A percentile compares a stretch with the other conserved stretches of the same genome.
These are phyloP conservation scores for Trapa incisa DNA, from an alignment of 345 rosid genomes.

Conservation along the genomic window DNA sequence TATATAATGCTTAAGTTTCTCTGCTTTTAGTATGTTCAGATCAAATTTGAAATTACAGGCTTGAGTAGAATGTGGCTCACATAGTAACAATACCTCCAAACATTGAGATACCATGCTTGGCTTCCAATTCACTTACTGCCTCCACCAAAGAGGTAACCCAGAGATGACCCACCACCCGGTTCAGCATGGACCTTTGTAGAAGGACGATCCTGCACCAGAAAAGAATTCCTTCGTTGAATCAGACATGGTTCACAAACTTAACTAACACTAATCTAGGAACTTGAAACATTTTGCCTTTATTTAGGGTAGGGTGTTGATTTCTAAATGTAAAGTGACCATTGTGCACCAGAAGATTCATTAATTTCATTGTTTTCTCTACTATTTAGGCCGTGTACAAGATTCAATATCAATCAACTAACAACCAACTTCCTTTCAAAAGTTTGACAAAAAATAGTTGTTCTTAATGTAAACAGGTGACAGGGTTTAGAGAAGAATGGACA, in stretches of 20 bases:
- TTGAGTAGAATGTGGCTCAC: neutral
- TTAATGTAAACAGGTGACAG: neutral
- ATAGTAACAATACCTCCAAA: neutral
- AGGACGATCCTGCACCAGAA: slow-evolving; percentile 14
- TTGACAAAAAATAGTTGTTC: neutral
- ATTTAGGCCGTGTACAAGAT: neutral
- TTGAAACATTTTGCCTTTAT: too few relatives aligned
- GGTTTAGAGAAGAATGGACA: neutral
- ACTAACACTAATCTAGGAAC: neutral
- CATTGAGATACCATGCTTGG: neutral
- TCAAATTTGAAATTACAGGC: neutral
- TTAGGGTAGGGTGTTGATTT: neutral
- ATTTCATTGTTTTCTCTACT: neutral
- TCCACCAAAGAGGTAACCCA: slow-evolving; percentile 14
- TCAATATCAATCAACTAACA: neutral
- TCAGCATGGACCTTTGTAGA: slow-evolving; percentile 14
- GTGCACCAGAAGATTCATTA: neutral
- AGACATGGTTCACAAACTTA: neutral
- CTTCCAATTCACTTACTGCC: slow-evolving; percentile 10
- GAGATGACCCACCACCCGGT: slow-evolving; percentile 17
- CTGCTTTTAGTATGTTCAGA: neutral
- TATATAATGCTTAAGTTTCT: neutral
- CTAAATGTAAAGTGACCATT: neutral
- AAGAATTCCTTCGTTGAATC: neutral
- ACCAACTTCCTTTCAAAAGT: neutral